Evolutionary conservation across 179 eudicot genomes (phyloP).

Genomic region (Patellifolia procumbens): DNA sequence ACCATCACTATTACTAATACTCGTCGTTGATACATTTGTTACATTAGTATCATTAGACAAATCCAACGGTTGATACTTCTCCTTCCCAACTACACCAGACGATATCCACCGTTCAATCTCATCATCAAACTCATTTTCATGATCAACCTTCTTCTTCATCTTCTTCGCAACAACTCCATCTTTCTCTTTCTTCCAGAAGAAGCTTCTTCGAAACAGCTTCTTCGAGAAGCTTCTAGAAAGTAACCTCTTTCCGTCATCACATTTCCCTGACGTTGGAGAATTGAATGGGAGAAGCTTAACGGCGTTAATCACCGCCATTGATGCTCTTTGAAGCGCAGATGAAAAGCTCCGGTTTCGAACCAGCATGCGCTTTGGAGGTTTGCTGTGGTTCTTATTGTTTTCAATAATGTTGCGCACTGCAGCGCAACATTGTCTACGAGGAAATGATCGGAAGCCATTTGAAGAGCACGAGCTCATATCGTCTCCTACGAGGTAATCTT

Average conservation of each 20-base stretch:
- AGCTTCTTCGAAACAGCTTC: conserved; percentile 42
- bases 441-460: conserved; percentile 68
- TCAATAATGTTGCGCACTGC: conserved; percentile 39
- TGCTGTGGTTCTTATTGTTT: neutral
- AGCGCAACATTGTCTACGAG: conserved; percentile 64
- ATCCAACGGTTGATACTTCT: conserved; percentile 41
- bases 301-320: conserved; percentile 52
- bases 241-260: conserved; percentile 2
- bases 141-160: neutral
- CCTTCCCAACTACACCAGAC: conserved; percentile 32
- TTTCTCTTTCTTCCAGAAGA: conserved; percentile 45
- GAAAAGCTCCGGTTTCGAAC: conserved; percentile 27
- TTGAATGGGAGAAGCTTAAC: conserved; percentile 54
- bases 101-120: conserved; percentile 66
- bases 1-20: conserved; percentile 25
- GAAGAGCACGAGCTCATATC: conserved; percentile 80
- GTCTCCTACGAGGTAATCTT: conserved; percentile 60
- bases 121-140: too few species aligned
- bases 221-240: conserved; percentile 51
- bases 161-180: neutral
- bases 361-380: conserved; percentile 11
- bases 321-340: conserved; percentile 52
- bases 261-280: conserved; percentile 8
- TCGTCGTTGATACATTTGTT: conserved; percentile 22
- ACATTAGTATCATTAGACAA: conserved; percentile 37